Evolutionary conservation across 345 rosid species (phyloP), one percentile per base, ranked within the genome.

Genomic region (Mangifera indica): DNA sequence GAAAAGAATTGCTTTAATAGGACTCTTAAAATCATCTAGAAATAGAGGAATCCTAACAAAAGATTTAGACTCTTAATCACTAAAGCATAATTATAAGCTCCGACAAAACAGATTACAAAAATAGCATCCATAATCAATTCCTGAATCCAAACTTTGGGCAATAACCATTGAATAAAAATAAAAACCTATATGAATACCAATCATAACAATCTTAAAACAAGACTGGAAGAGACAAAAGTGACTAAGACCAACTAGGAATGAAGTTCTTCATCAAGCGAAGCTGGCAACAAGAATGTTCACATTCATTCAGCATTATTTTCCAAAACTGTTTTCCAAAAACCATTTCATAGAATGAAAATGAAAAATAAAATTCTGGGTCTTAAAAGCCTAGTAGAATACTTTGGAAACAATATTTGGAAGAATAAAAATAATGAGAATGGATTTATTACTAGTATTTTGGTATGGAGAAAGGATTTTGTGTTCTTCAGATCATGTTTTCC

Each of bases 1-100:
- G 22, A 74, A 9, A 13, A 22, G 29, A 66, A 79, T 10, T 64
- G 22, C 63, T 69, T 76, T 42, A 73, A 69, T 25, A 60, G 60
- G 0, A 25, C 29, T 53, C 10, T 18, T 15, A 24, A 18, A 37
- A 37, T 69, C 51, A 64, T 32, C 10, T 72, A 15, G 15, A 52
- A 15, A 60, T 12, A 60, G 13, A 58, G 34, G 40, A 53, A 17
- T 66, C 25, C 64, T 34, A 60, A 53, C 20, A 60, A 55, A 67
- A 49, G 26, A 25, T 40, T 56, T 58, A 56, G 42, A 34, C 20
- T 14, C 8, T 44, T 24, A 58, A n/a, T 37, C 3, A 56, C 11
- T 18, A 14, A 64, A 2, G 15, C 51, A 48, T 20, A 34, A 3
- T 17, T 54, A 26, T 22, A 14, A 14, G 17, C 64, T 10, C 24